Evolutionary conservation across 2,329 filamentous ascomycete genomes (phyloP).

Genomic region (Nothomitra cinnamomea): DNA sequence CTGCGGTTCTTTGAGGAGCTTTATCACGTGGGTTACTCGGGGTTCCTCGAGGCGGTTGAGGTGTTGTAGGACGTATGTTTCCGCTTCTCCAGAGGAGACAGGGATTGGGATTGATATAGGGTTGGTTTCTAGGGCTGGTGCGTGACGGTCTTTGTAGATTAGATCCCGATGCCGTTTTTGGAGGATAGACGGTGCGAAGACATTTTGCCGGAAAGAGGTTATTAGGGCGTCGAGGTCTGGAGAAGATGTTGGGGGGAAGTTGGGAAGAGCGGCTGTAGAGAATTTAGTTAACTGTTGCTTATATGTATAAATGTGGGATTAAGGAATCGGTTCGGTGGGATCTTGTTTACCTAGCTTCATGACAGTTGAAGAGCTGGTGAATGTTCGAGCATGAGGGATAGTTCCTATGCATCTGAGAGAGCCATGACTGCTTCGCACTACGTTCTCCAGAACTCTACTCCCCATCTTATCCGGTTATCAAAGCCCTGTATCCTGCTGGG

Average conservation of each 20-base stretch:
- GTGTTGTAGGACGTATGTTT: background rate
- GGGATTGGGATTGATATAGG: slow-evolving; percentile 24
- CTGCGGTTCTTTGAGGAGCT: slow-evolving; percentile 16
- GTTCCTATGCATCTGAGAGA: background rate
- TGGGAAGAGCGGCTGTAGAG: slow-evolving; percentile 14
- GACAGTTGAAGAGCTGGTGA: background rate
- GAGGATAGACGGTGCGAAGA: slow-evolving; percentile 46
- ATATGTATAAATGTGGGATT: background rate
- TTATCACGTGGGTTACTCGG: slow-evolving; percentile 8
- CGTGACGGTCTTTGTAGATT: slow-evolving; percentile 29
- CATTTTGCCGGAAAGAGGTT: slow-evolving; percentile 34
- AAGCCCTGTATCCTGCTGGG: background rate
- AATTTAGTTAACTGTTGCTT: background rate
- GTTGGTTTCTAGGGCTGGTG: slow-evolving; percentile 10
- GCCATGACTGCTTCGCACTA: background rate
- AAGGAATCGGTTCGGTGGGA: background rate
- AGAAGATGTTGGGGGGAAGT: slow-evolving; percentile 35
- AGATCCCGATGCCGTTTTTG: slow-evolving; percentile 33
- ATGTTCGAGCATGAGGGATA: background rate
- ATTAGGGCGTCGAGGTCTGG: slow-evolving; percentile 37
- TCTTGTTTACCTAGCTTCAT: background rate
- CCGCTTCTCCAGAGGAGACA: slow-evolving; percentile 30
- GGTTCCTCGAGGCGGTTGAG: background rate
- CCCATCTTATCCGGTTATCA: background rate
- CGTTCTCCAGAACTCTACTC: background rate